Evolutionary conservation across 805 yeast species (phyloP).

Genomic region (Starmerella floricola): DNA sequence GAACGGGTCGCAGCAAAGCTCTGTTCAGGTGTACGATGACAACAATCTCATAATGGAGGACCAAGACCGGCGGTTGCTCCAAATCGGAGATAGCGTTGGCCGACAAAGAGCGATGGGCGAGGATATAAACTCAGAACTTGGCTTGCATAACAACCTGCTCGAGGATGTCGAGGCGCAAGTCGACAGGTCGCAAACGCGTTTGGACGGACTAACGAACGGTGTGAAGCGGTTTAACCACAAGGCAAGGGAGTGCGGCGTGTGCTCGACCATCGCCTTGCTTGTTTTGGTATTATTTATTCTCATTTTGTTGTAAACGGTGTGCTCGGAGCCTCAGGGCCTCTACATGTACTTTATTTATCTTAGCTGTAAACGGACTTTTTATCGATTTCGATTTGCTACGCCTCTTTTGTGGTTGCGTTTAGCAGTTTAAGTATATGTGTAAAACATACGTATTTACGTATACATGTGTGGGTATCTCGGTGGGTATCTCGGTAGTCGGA

Average conservation of each 20-base stretch:
- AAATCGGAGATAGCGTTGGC: constrained; percentile 28
- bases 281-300: constrained; percentile 25
- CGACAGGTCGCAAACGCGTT: constrained; percentile 28
- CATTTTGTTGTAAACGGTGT: constrained; percentile 26
- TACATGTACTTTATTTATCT: no score
- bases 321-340: not conserved
- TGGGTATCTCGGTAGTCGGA: no score
- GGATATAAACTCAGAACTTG: constrained; percentile 32
- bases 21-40: constrained; percentile 14
- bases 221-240: constrained; percentile 30
- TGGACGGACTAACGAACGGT: constrained; percentile 28
- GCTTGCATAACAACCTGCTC: constrained; percentile 29
- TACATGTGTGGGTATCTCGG: no score
- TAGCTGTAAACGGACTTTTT: no score
- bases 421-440: not conserved
- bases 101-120: constrained; percentile 32
- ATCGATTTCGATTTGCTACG: no score
- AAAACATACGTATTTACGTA: not conserved
- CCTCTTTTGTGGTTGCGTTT: no score
- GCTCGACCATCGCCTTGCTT: constrained; percentile 27
- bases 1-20: no score
- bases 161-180: constrained; percentile 32
- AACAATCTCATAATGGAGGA: constrained; percentile 25
- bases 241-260: constrained; percentile 32
- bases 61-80: constrained; percentile 32